Evolutionary conservation across 345 rosid genomes (phyloP).

Genomic region (Brassica cretica): DNA sequence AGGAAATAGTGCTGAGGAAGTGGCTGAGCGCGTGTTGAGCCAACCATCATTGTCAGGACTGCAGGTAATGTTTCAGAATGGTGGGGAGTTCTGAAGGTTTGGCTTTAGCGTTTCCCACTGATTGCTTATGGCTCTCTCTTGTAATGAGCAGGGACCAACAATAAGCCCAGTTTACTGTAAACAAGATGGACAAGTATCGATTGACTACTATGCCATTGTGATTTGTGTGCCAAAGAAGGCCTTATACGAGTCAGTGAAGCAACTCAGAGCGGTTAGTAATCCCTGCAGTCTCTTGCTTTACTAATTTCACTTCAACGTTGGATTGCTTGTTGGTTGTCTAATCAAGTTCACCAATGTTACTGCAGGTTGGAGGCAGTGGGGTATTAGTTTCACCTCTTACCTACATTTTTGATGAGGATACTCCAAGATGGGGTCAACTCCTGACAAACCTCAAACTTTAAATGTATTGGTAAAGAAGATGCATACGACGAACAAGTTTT

Average conservation of each 20-base stretch:
- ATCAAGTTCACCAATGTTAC: slow-evolving; percentile 4
- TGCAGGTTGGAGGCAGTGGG: slow-evolving; percentile 89
- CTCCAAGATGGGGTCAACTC: slow-evolving; percentile 91
- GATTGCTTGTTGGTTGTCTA: background rate
- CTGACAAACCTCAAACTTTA: slow-evolving; percentile 55
- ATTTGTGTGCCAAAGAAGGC: slow-evolving; percentile 85
- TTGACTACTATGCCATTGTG: slow-evolving; percentile 83
- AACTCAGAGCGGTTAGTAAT: slow-evolving; percentile 74
- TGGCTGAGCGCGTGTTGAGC: slow-evolving; percentile 72
- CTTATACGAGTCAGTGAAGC: slow-evolving; percentile 79
- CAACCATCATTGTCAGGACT: slow-evolving; percentile 84
- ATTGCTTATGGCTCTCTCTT: background rate
- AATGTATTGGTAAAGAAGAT: slow-evolving; percentile 11
- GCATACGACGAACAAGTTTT: slow-evolving; percentile 16
- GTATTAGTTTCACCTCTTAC: slow-evolving; percentile 88
- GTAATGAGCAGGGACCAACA: slow-evolving; percentile 73
- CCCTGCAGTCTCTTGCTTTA: background rate
- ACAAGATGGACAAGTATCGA: slow-evolving; percentile 51
- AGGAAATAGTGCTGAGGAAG: slow-evolving; percentile 78
- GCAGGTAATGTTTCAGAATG: slow-evolving; percentile 56
- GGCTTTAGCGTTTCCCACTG: background rate
- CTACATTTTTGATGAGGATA: slow-evolving; percentile 92
- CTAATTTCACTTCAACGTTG: background rate
- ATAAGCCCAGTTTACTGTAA: slow-evolving; percentile 82
- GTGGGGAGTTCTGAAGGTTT: background rate